These are phyloP conservation scores for Globisporangium alternatum DNA, from an alignment of 352 stramenopile species.

Conservation along the genomic window DNA sequence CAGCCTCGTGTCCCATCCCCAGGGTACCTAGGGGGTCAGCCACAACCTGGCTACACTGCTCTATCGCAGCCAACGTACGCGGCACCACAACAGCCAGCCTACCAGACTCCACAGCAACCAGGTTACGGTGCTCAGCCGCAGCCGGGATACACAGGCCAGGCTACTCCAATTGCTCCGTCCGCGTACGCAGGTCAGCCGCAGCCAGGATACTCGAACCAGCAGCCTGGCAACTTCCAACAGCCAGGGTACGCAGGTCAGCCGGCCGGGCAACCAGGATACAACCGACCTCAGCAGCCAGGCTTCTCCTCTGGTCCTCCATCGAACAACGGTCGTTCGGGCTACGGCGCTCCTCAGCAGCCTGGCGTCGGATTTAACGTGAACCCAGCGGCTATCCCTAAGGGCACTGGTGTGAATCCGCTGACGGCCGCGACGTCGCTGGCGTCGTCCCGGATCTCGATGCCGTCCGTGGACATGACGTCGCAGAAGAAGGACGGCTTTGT, in stretches of 20 bases:
- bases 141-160: slow-evolving; percentile 19
- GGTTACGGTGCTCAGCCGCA: slow-evolving; percentile 28
- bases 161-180: slow-evolving; percentile 1
- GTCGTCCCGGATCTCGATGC: slow-evolving; percentile 77
- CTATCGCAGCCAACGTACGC: slow-evolving; percentile 17
- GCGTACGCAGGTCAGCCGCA: slow-evolving; percentile 22
- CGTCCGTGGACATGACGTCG: slow-evolving; percentile 77
- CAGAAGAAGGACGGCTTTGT: slow-evolving; percentile 85
- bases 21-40: slow-evolving; percentile 34
- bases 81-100: slow-evolving; percentile 20
- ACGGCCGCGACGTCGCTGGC: slow-evolving; percentile 43
- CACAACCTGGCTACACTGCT: slow-evolving; percentile 17
- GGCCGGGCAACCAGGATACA: slow-evolving; percentile 34
- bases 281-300: slow-evolving; percentile 34
- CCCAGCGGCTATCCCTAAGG: slow-evolving; percentile 44
- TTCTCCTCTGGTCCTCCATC: slow-evolving; percentile 60
- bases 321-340: slow-evolving; percentile 22
- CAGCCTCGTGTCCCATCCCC: slow-evolving; percentile 34
- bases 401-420: slow-evolving; percentile 70
- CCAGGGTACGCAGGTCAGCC: slow-evolving; percentile 30
- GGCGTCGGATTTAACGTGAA: slow-evolving; percentile 38
- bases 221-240: slow-evolving; percentile 29
- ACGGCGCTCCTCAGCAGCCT: slow-evolving; percentile 25
- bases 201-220: slow-evolving; percentile 13
- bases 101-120: slow-evolving; percentile 19